phyloP scores from a whole-genome alignment of 75 land plant species.

The Larix kaempferi region DNA sequence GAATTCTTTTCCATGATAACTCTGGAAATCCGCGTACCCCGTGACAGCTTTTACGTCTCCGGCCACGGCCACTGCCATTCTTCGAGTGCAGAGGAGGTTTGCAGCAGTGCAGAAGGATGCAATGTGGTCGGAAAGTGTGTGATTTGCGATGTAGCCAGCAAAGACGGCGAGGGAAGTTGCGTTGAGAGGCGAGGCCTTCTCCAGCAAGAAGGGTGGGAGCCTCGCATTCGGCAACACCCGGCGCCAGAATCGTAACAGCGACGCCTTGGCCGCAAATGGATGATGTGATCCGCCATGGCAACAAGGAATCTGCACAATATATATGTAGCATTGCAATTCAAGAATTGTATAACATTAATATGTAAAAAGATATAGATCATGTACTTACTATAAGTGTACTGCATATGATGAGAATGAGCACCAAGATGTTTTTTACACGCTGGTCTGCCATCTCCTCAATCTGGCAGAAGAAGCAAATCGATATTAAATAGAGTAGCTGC shows the following conservation, averaged over 20 bases:
- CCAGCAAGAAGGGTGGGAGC: conserved; percentile 25
- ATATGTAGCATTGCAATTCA: too few species aligned
- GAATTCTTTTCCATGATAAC: conserved; percentile 17
- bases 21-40: conserved; percentile 9
- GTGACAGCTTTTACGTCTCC: conserved; percentile 4
- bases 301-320: too few species aligned
- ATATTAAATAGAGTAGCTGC: too few species aligned
- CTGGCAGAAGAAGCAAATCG: too few species aligned
- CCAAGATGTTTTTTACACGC: too few species aligned
- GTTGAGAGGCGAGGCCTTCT: conserved; percentile 47
- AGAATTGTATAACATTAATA: too few species aligned
- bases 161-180: conserved; percentile 17
- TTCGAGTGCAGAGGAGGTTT: conserved; percentile 21
- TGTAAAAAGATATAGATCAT: too few species aligned
- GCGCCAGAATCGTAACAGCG: conserved; percentile 44
- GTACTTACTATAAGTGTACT: too few species aligned
- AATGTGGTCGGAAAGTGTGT: conserved; percentile 20
- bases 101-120: conserved; percentile 24
- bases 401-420: too few species aligned
- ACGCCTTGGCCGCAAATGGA: conserved; percentile 51
- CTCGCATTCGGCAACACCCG: conserved; percentile 24
- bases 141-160: conserved; percentile 24
- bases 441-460: too few species aligned
- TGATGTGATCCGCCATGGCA: neutral
- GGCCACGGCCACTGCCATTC: too few species aligned